phyloP scores from a whole-genome alignment of 192 early-diverging fungal genomes.

The Dissophora ornata region DNA sequence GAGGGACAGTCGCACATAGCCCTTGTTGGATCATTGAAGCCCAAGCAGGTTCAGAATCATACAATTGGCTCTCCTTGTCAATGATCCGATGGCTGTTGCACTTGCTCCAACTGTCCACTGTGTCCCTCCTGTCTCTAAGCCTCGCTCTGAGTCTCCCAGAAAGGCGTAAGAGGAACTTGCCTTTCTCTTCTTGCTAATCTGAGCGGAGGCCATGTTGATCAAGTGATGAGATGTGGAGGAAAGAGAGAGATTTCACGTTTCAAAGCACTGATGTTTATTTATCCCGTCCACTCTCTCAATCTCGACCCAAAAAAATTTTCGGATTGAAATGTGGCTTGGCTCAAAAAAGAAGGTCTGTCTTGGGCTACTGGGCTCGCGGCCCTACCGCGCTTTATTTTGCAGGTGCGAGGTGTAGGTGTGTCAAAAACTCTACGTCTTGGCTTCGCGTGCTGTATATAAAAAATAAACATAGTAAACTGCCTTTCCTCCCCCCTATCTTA shows the following conservation, averaged over 20 bases:
- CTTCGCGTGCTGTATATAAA: no score
- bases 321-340: slow-evolving; percentile 30
- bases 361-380: no score
- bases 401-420: no score
- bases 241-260: slow-evolving; percentile 26
- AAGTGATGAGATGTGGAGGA: slow-evolving; percentile 34
- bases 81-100: not conserved
- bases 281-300: slow-evolving; percentile 6
- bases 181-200: slow-evolving; percentile 83
- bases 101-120: not conserved
- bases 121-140: not conserved
- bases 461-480: no score
- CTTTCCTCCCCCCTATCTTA: no score
- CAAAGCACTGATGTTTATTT: slow-evolving; percentile 19
- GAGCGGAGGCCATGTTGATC: slow-evolving; percentile 60
- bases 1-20: no score
- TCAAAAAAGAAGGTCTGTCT: no score
- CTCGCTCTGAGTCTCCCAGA: not conserved
- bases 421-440: no score
- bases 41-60: no score
- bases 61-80: no score
- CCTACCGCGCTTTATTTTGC: no score
- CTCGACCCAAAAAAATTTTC: slow-evolving; percentile 20
- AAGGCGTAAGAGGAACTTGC: slow-evolving; percentile 48
- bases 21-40: no score